phyloP scores from a whole-genome alignment of 371 early-diverging fungal species.

The Nematocida ausubeli region DNA sequence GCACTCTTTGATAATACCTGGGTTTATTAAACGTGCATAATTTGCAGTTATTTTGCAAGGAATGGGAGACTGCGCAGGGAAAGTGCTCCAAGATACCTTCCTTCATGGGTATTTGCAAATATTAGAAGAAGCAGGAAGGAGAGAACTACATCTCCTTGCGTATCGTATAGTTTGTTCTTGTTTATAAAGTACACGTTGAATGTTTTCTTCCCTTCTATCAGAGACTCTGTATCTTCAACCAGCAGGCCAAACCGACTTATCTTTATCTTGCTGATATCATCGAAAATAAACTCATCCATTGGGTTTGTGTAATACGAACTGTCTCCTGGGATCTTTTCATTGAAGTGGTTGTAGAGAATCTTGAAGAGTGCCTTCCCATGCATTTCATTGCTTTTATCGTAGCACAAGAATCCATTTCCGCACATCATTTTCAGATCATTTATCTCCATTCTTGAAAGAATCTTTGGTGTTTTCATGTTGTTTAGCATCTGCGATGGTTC shows the following conservation, averaged over 20 bases:
- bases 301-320: conserved; percentile 50
- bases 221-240: conserved; percentile 50
- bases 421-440: conserved; percentile 22
- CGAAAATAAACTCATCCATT: conserved; percentile 57
- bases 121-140: conserved; percentile 42
- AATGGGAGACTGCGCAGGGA: conserved; percentile 37
- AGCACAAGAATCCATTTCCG: conserved; percentile 51
- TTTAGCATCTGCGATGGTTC: not conserved
- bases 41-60: conserved; percentile 16
- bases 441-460: conserved; percentile 19
- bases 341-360: conserved; percentile 49
- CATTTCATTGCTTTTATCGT: conserved; percentile 45
- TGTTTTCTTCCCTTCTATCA: conserved; percentile 45
- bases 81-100: conserved; percentile 34
- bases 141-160: conserved; percentile 44
- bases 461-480: not conserved
- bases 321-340: conserved; percentile 19
- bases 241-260: conserved; percentile 46
- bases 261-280: conserved; percentile 26
- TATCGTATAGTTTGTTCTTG: conserved; percentile 41
- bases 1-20: too few relatives aligned
- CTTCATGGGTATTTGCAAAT: conserved; percentile 27
- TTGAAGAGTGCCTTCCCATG: conserved; percentile 42
- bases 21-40: too few relatives aligned
- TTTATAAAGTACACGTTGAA: conserved; percentile 55